Evolutionary conservation across 371 early-diverging fungal species (phyloP).

Genomic region (Mucor saturninus): DNA sequence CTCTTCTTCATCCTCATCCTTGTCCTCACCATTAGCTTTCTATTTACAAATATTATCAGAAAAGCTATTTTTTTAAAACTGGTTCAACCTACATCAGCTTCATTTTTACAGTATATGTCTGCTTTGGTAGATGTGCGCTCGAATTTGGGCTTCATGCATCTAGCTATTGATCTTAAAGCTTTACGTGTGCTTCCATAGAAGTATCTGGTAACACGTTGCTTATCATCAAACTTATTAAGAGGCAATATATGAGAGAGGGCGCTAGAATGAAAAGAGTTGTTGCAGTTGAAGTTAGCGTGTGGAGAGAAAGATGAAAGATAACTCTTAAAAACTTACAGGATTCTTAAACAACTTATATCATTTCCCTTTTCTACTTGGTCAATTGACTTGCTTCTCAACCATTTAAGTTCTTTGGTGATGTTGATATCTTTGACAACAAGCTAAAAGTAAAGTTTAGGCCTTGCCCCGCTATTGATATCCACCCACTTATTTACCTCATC

Average conservation of each 20-base stretch:
- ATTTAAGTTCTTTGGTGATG: conserved; percentile 12
- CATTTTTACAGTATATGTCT: conserved; percentile 22
- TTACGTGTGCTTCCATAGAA: conserved; percentile 10
- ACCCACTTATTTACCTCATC: conserved; percentile 18
- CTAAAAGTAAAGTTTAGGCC: conserved; percentile 13
- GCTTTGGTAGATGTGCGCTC: conserved; percentile 21
- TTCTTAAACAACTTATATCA: conserved; percentile 17
- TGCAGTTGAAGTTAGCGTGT: conserved; percentile 13
- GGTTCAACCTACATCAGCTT: conserved; percentile 23
- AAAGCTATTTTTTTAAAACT: conserved; percentile 15
- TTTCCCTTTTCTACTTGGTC: conserved; percentile 12
- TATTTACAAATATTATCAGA: conserved; percentile 21
- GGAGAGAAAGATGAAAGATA: conserved; percentile 18
- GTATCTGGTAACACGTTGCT: conserved; percentile 19
- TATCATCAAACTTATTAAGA: conserved; percentile 16
- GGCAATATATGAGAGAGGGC: conserved; percentile 23
- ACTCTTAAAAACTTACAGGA: conserved; percentile 44
- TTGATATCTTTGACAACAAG: conserved; percentile 18
- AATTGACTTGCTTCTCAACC: conserved; percentile 16
- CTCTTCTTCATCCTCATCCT: too few relatives aligned
- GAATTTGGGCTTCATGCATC: conserved; percentile 7
- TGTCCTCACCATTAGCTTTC: too few relatives aligned
- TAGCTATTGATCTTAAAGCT: conserved; percentile 16
- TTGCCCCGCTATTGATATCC: conserved; percentile 17
- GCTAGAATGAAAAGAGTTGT: conserved; percentile 15